These are phyloP conservation scores for Annulohypoxylon truncatum DNA, from an alignment of 2,329 filamentous ascomycete genomes.

Conservation along the genomic window DNA sequence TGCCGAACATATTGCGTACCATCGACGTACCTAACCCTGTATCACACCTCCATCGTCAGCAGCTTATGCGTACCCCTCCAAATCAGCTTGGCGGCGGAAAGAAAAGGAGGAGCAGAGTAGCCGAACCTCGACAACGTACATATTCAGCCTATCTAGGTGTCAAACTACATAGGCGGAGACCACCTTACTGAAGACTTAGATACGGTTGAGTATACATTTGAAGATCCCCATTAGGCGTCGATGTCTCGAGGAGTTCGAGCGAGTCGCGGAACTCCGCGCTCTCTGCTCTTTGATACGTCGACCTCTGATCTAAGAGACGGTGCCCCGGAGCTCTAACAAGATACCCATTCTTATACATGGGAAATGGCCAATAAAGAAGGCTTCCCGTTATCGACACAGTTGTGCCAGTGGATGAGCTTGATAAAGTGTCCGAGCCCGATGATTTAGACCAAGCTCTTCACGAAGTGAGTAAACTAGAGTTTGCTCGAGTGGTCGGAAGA, in stretches of 20 bases:
- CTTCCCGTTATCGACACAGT: not conserved
- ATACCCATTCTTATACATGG: not conserved
- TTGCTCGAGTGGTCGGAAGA: not conserved
- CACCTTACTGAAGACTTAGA: not conserved
- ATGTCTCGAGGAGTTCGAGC: not conserved
- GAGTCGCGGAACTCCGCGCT: conserved; percentile 9
- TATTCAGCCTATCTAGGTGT: not conserved
- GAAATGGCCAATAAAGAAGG: not conserved
- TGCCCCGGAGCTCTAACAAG: not conserved
- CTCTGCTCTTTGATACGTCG: not conserved
- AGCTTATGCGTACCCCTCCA: not conserved
- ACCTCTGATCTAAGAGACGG: not conserved
- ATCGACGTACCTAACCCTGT: not conserved
- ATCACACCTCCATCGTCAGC: conserved; percentile 7
- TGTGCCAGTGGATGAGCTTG: not conserved
- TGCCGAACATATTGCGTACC: conserved; percentile 6
- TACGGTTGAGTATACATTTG: not conserved
- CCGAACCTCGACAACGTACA: not conserved
- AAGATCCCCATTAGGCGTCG: not conserved
- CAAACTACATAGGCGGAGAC: not conserved
- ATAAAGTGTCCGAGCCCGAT: not conserved
- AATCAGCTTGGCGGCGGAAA: not conserved
- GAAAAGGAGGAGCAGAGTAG: not conserved
- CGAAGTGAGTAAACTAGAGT: not conserved
- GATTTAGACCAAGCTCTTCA: not conserved